Evolutionary conservation across 805 yeast species (phyloP).

Genomic region (Candida nitratophila): DNA sequence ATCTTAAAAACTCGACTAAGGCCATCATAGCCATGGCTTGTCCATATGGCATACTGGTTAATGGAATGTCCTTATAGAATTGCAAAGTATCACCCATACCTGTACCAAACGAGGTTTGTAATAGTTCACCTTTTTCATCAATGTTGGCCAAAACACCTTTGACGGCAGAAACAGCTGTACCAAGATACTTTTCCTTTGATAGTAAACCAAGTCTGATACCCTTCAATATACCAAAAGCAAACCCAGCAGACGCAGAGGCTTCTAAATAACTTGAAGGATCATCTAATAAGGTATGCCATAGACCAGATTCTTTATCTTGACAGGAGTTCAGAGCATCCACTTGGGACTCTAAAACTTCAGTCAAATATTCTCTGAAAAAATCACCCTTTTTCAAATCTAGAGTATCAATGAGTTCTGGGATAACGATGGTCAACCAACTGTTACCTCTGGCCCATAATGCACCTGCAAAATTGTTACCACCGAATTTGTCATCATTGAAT

Average conservation of each 20-base stretch:
- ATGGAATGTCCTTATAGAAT: slow-evolving; percentile 28
- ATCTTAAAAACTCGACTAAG: slow-evolving; percentile 21
- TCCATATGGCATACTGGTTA: slow-evolving; percentile 30
- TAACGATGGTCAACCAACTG: slow-evolving; percentile 30
- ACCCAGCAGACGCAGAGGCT: slow-evolving; percentile 30
- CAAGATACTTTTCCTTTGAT: slow-evolving; percentile 14
- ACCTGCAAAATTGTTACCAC: slow-evolving; percentile 19
- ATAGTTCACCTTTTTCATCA: slow-evolving; percentile 25
- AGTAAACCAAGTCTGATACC: slow-evolving; percentile 23
- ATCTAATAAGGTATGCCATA: slow-evolving; percentile 29
- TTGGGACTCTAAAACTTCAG: slow-evolving; percentile 26
- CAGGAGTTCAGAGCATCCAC: slow-evolving; percentile 19
- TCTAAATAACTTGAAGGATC: slow-evolving; percentile 24
- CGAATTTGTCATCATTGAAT: slow-evolving; percentile 11
- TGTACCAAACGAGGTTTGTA: slow-evolving; percentile 30
- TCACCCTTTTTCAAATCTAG: slow-evolving; percentile 23
- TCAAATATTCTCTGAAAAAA: slow-evolving; percentile 20
- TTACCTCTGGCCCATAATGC: slow-evolving; percentile 33
- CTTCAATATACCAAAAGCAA: slow-evolving; percentile 30
- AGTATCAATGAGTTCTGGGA: slow-evolving; percentile 29
- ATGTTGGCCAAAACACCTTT: slow-evolving; percentile 24
- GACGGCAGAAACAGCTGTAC: slow-evolving; percentile 24
- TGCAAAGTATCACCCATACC: slow-evolving; percentile 28
- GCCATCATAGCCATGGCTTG: slow-evolving; percentile 34
- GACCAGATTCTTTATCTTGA: slow-evolving; percentile 24